Evolutionary conservation across 1,139 yeast species (phyloP).

Genomic region (Debaryomycetaceae sp.): DNA sequence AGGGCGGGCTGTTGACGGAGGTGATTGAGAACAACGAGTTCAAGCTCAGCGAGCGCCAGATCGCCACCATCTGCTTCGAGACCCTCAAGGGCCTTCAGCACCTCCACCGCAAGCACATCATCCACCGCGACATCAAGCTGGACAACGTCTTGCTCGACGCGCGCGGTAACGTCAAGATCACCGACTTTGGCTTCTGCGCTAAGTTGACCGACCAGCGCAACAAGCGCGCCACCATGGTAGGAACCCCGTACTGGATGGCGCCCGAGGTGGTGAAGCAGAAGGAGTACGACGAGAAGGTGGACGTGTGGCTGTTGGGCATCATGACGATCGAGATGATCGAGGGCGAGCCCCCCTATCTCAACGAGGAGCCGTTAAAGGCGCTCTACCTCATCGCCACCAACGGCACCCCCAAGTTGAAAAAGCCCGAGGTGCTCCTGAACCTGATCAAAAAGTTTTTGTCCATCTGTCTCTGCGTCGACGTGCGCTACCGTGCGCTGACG

Average conservation of each 20-base stretch:
- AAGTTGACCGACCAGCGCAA: conserved; percentile 88
- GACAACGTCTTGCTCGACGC: conserved; percentile 89
- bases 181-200: conserved; percentile 98
- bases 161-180: conserved; percentile 85
- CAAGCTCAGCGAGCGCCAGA: conserved; percentile 67
- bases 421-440: conserved; percentile 74
- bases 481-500: conserved; percentile 83
- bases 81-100: conserved; percentile 90
- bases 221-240: conserved; percentile 97
- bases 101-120: conserved; percentile 84
- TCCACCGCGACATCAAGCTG: conserved; percentile 93
- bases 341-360: conserved; percentile 95
- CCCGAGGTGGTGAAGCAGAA: conserved; percentile 97
- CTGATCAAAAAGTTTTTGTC: conserved; percentile 84
- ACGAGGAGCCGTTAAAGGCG: conserved; percentile 74
- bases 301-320: conserved; percentile 96
- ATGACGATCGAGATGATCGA: conserved; percentile 99
- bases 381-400: conserved; percentile 86
- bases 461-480: conserved; percentile 94
- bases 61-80: conserved; percentile 85
- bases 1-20: conserved; percentile 75
- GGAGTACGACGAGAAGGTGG: conserved; percentile 95
- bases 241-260: conserved; percentile 99
- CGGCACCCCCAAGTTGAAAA: conserved; percentile 92
- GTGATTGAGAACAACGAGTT: conserved; percentile 78